These are phyloP conservation scores for Diaporthe nobilis DNA, from an alignment of 2,329 filamentous ascomycete species.

Conservation along the genomic window DNA sequence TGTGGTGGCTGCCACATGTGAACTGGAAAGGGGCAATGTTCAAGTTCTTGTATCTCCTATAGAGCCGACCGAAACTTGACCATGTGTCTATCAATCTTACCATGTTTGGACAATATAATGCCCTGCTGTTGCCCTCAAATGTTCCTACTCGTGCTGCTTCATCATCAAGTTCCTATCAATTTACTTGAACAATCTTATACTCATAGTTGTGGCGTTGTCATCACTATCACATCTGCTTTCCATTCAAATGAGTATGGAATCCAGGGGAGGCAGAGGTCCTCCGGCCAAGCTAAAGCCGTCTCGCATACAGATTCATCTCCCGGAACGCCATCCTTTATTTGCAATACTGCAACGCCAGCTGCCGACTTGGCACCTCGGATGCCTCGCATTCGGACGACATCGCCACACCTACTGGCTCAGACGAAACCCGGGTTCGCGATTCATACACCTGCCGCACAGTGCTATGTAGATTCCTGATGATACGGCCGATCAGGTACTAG, in stretches of 20 bases:
- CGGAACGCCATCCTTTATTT: neutral
- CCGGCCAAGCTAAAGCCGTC: neutral
- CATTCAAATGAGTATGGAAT: neutral
- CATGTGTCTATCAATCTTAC: neutral
- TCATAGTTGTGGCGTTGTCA: neutral
- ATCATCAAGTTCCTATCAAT: neutral
- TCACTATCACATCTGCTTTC: neutral
- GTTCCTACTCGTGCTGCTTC: neutral
- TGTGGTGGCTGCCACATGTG: neutral
- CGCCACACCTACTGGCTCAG: conserved; percentile 3
- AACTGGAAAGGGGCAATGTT: neutral
- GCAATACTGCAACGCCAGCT: conserved; percentile 5
- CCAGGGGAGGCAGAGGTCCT: neutral
- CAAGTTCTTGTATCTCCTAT: neutral
- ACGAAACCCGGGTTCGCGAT: neutral
- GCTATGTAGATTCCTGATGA: neutral
- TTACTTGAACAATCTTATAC: neutral
- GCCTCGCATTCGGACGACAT: neutral
- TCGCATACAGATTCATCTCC: neutral
- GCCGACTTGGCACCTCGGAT: neutral
- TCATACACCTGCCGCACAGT: neutral
- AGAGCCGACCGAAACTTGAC: neutral
- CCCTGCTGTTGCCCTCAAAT: neutral
- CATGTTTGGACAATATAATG: neutral
- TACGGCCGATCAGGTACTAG: neutral